These are phyloP conservation scores for Stagonosporopsis chrysanthemi DNA, from an alignment of 2,329 filamentous ascomycete genomes.

Conservation along the genomic window DNA sequence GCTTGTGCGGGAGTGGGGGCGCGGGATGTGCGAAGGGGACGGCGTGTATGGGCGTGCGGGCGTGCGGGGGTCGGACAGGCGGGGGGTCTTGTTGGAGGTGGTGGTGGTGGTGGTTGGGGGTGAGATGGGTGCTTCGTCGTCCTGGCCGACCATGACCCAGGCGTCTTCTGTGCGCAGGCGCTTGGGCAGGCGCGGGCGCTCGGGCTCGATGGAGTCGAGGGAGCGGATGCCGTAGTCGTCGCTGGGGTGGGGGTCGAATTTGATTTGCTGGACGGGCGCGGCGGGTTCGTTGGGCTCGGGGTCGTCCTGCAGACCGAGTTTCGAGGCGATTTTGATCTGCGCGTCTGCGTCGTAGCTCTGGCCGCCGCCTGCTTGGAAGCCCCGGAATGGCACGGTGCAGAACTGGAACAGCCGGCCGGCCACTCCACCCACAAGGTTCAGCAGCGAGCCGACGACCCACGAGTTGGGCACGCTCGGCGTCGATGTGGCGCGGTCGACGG, in stretches of 20 bases:
- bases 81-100: conserved; percentile 43
- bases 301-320: conserved; percentile 35
- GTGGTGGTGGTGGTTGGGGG: no score
- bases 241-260: conserved; percentile 28
- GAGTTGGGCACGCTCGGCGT: conserved; percentile 28
- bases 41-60: conserved; percentile 34
- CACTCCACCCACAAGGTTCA: conserved; percentile 70
- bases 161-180: conserved; percentile 57
- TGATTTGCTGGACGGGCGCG: conserved; percentile 37
- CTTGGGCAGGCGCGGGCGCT: conserved; percentile 56
- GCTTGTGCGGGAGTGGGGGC: conserved; percentile 38
- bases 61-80: conserved; percentile 42
- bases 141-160: conserved; percentile 57
- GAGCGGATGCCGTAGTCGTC: conserved; percentile 57
- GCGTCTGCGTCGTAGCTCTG: conserved; percentile 69
- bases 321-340: conserved; percentile 36
- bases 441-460: conserved; percentile 53
- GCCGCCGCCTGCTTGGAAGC: conserved; percentile 87
- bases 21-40: conserved; percentile 48
- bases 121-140: conserved; percentile 37
- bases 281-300: conserved; percentile 14
- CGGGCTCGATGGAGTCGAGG: conserved; percentile 54
- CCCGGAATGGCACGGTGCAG: conserved; percentile 76
- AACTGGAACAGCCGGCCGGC: conserved; percentile 86
- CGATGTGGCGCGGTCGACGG: conserved; percentile 22